Percentiles rank a stretch among this genome's conserved stretches.
These are phyloP conservation scores for Aspergillus affinis DNA, from an alignment of 495 filamentous ascomycete genomes.

Conservation along the genomic window DNA sequence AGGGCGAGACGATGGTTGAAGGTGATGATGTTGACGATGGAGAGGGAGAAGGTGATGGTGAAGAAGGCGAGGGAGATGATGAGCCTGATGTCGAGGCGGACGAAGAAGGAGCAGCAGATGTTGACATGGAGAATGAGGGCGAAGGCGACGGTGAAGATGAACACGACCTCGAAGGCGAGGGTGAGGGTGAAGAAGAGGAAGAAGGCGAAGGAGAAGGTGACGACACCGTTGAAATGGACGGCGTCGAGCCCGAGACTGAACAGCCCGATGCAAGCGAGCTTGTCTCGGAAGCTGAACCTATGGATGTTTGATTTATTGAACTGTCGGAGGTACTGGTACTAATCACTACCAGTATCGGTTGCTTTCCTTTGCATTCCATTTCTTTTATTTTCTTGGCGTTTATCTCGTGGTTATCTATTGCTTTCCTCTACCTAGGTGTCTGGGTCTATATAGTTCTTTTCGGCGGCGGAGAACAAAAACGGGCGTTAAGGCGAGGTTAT, in stretches of 20 bases:
- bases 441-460: not conserved
- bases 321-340: not conserved
- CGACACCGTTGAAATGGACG: slow-evolving; percentile 4
- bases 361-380: not conserved
- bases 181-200: slow-evolving; percentile 7
- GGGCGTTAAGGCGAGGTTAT: not conserved
- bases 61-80: slow-evolving; percentile 14
- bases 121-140: slow-evolving; percentile 15
- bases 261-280: slow-evolving; percentile 5
- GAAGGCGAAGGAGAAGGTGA: slow-evolving; percentile 2
- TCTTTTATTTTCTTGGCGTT: not conserved
- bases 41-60: slow-evolving; percentile 19
- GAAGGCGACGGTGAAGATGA: slow-evolving; percentile 21
- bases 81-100: slow-evolving; percentile 24
- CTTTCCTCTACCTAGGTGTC: not conserved
- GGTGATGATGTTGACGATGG: slow-evolving; percentile 16
- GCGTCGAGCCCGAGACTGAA: slow-evolving; percentile 3
- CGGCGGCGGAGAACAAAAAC: not conserved
- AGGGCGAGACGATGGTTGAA: slow-evolving; percentile 17
- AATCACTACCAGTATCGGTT: not conserved
- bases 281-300: slow-evolving; percentile 7
- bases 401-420: not conserved
- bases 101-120: slow-evolving; percentile 16
- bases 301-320: not conserved
- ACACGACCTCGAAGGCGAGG: not conserved